A percentile compares a stretch with the other conserved stretches of the same genome.
Evolutionary conservation across 73 alveolate species (phyloP).

Genomic region (Stentor coeruleus): DNA sequence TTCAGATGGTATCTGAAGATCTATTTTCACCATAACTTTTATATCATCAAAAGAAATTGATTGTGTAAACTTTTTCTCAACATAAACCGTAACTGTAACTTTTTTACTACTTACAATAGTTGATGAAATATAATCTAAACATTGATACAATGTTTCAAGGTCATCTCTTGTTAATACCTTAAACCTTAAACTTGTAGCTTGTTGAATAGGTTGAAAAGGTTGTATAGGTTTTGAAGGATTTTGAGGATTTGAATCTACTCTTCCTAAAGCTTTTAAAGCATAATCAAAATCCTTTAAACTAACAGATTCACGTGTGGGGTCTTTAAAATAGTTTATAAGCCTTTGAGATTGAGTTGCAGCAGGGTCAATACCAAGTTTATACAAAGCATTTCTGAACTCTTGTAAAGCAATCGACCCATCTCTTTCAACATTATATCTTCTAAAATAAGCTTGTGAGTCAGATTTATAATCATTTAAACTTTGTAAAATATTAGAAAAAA

Average conservation of each 20-base stretch:
- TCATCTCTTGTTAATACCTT: background rate
- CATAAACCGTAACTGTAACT: background rate
- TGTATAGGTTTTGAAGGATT: background rate
- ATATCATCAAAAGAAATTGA: background rate
- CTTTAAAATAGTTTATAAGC: background rate
- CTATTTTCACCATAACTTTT: background rate
- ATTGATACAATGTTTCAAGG: background rate
- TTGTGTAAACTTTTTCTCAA: background rate
- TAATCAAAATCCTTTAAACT: background rate
- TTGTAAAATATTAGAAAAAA: background rate
- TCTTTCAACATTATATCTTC: background rate
- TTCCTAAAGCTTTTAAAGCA: background rate
- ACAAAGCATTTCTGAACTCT: constrained; percentile 25
- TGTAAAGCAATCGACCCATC: background rate
- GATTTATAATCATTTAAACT: background rate
- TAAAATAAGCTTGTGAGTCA: background rate
- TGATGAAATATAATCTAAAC: background rate
- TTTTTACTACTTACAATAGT: background rate
- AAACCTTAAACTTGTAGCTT: background rate
- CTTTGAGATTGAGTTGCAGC: constrained; percentile 13
- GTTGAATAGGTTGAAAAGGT: no score
- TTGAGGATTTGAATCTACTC: background rate
- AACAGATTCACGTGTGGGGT: background rate
- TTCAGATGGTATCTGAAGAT: background rate
- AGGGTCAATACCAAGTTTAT: constrained; percentile 20